Evolutionary conservation across 352 stramenopile genomes (phyloP), one percentile per base, ranked within the genome.

Genomic region (Pythium monospermum): DNA sequence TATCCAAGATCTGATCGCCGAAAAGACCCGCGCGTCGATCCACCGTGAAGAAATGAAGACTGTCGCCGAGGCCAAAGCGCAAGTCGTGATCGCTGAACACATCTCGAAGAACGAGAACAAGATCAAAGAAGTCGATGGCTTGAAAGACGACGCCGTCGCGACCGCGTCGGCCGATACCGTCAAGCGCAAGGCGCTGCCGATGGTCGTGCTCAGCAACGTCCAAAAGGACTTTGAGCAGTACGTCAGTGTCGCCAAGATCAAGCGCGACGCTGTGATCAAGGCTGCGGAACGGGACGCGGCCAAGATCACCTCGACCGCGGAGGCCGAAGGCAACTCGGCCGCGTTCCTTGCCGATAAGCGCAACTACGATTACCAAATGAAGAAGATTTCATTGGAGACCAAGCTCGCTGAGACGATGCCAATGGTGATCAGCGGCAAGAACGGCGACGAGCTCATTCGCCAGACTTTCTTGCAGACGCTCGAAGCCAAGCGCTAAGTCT

Each of bases 371-470:
- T 86, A 87, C 62, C 70, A 87, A 43, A 59, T 66, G 45, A 91
- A 90, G 68, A 83, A 83, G 46, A 73, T 91, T 37, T 23, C 42
- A 23, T 59, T 94, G 19, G 71, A 92, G 53, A 66, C 70, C 13
- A 53, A 63, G 13, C 61, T 94, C 21, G 73, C 84, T 0, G 43
- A 74, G 48, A 61, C 62, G 10, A 67, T 87, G 15, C 79, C 81
- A 11, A 64, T 92, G 53, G 77, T 94, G 11, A 86, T 94, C 42
- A 89, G 76, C 55, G 83, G 83, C 55, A 89, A 91, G 53, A 86
- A 87, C 48, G 83, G 83, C 38, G 81, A 91, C 57, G 76, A 82
- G 10, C 66, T 94, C 40, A 91, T 94, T 41, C 75, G 76, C 35
- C 66, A 80, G 40, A 72, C 70, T 2, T 60, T 85, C 25, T 59